Base-by-base conservation (phyloP, 2,329 filamentous ascomycete genomes). In the Nemania sp. region DNA sequence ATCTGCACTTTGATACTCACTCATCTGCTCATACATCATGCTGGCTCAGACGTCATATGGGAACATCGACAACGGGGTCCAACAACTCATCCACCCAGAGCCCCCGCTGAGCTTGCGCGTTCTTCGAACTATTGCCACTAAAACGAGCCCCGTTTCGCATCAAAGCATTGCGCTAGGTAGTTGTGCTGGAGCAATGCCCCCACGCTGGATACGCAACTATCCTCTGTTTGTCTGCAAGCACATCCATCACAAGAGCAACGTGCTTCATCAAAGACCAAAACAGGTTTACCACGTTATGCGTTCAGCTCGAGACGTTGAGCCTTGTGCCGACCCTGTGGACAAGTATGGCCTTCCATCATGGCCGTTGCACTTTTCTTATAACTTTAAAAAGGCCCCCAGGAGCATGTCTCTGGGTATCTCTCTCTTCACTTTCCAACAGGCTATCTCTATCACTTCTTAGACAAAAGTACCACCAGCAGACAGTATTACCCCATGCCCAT, bases 101-200 rank as follows among this genome's bases (percentile, higher is more conserved):
- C 50, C 50, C 50, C 50, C 49, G 50, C 49, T 36, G 43, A 42
- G 50, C 50, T 53, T 53, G 50, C 50, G 50, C 50, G 50, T 53
- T 49, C 37, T 8, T 34, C 17, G 22, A 47, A 34, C 49, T 52
- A 41, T 52, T 20, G 34, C 42, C 42, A 41, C 42, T 26, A 40
- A 46, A 52, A 52, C 20, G 49, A 41, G 34, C 20, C 19, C 49
- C 42, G 33, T 47, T 33, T 52, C 9, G 24, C 49, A 47, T 52
- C 34, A 26, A 47, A 34, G 42, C 49, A 50, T 26, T 47, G 34
- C 42, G 42, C 49, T 41, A 37, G 30, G 5, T 50, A 46, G 41
- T 37, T 33, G 24, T 47, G 49, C 42, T 46, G 41, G 14, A 47
- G 36, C 50, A 42, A 48, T 53, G 36, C 50, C 43, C 43, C 43